Evolutionary conservation across 148 eudicot genomes (phyloP).

Genomic region (Rhododendron simsii): DNA sequence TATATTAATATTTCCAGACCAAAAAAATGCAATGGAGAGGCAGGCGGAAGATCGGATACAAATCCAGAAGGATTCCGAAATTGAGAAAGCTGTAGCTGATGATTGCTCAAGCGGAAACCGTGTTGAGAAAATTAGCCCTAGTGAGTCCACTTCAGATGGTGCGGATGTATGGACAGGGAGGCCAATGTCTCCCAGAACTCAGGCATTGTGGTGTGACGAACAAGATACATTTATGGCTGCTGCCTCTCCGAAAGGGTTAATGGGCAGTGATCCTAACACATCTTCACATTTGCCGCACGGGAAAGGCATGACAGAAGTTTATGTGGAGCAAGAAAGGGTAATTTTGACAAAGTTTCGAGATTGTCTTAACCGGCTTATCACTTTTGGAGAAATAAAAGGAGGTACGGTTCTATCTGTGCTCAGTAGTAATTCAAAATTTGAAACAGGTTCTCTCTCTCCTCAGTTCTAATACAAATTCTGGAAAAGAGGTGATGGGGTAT

Average conservation of each 20-base stretch:
- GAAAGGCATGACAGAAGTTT: conserved; percentile 49
- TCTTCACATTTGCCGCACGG: conserved; percentile 43
- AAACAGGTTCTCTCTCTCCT: conserved; percentile 2
- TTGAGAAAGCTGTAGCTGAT: conserved; percentile 28
- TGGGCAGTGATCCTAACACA: conserved; percentile 24
- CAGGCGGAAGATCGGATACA: conserved; percentile 38
- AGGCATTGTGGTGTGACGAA: conserved; percentile 83
- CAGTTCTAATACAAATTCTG: not conserved
- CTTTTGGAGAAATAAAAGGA: conserved; percentile 91
- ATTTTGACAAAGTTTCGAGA: conserved; percentile 82
- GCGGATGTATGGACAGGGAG: conserved; percentile 52
- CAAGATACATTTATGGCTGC: conserved; percentile 56
- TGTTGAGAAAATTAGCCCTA: conserved; percentile 37
- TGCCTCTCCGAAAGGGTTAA: conserved; percentile 43
- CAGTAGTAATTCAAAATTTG: not conserved
- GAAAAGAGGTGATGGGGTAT: not conserved
- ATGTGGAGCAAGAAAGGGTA: conserved; percentile 82
- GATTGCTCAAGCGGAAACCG: conserved; percentile 38
- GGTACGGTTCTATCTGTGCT: conserved; percentile 34
- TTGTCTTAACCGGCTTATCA: conserved; percentile 82
- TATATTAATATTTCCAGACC: conserved; percentile 42
- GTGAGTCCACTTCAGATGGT: conserved; percentile 51
- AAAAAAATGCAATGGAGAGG: conserved; percentile 42
- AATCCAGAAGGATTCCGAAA: conserved; percentile 32
- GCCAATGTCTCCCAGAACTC: conserved; percentile 83